These are phyloP conservation scores for Talaromyces sp. DNA, from an alignment of 2,329 filamentous ascomycete species.

Conservation along the genomic window DNA sequence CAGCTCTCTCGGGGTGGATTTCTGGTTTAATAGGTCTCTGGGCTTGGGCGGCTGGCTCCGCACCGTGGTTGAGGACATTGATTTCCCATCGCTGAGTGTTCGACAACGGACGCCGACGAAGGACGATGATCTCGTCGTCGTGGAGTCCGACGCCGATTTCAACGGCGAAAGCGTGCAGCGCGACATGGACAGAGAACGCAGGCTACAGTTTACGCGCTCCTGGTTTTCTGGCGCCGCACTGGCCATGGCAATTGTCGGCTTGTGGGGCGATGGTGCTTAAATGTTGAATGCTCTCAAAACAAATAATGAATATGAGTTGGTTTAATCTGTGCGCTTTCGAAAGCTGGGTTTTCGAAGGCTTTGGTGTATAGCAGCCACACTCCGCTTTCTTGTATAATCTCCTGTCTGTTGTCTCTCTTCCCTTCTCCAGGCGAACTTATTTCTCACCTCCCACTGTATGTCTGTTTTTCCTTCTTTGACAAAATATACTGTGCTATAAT, in stretches of 20 bases:
- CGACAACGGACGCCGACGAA: constrained; percentile 20
- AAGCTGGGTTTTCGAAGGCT: constrained; percentile 11
- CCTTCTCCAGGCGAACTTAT: not conserved
- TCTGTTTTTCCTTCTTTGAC: not conserved
- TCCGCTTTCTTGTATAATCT: constrained; percentile 8
- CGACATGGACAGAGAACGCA: constrained; percentile 39
- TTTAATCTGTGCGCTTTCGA: not conserved
- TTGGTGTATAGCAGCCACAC: not conserved
- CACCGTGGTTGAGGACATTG: constrained; percentile 40
- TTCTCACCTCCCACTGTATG: not conserved
- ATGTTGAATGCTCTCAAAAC: not conserved
- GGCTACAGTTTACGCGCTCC: constrained; percentile 31
- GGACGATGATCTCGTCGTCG: constrained; percentile 33
- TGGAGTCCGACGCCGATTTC: constrained; percentile 34
- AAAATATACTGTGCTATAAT: not conserved
- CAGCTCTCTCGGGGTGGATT: constrained; percentile 53
- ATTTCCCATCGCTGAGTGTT: constrained; percentile 14
- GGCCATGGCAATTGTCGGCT: constrained; percentile 42
- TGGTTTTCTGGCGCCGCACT: constrained; percentile 38
- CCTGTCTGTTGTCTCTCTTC: not conserved
- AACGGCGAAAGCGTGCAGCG: constrained; percentile 42
- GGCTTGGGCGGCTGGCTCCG: constrained; percentile 37
- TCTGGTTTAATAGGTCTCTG: constrained; percentile 65
- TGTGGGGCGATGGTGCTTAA: constrained; percentile 42
- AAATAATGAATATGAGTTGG: not conserved